Percentiles rank a stretch among this genome's conserved stretches.
Evolutionary conservation across 495 filamentous ascomycete species (phyloP).

Genomic region (Cairneyella variabilis): DNA sequence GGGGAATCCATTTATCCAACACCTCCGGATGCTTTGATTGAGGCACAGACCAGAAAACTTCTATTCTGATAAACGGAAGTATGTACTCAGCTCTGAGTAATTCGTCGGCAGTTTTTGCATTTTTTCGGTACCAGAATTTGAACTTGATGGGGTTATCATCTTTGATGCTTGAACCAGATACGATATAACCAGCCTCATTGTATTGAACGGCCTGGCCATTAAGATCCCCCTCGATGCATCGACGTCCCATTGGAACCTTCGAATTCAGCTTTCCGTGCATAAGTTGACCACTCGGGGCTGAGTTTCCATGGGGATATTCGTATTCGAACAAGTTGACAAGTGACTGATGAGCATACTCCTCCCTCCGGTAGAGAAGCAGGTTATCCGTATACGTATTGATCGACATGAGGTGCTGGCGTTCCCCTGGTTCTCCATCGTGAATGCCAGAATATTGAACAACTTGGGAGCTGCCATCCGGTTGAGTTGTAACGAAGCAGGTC

Average conservation of each 20-base stretch:
- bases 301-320: conserved; percentile 36
- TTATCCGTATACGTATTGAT: conserved; percentile 47
- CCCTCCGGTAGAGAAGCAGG: conserved; percentile 41
- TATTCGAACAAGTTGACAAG: conserved; percentile 49
- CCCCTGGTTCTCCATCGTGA: conserved; percentile 41
- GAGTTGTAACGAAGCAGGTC: conserved; percentile 41
- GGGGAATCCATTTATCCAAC: conserved; percentile 55
- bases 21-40: conserved; percentile 48
- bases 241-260: conserved; percentile 37
- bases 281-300: too few relatives aligned
- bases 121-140: conserved; percentile 56
- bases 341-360: conserved; percentile 44
- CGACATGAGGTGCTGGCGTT: conserved; percentile 36
- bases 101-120: conserved; percentile 52
- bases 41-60: conserved; percentile 54
- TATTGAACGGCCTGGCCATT: conserved; percentile 48
- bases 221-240: conserved; percentile 45
- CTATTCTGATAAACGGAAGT: conserved; percentile 49
- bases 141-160: conserved; percentile 51
- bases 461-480: conserved; percentile 40
- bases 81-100: conserved; percentile 54
- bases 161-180: conserved; percentile 50
- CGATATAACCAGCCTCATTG: conserved; percentile 50
- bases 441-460: conserved; percentile 43
- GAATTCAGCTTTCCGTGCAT: not conserved